These are phyloP conservation scores for Eragrostis curvula DNA, from an alignment of 176 grass and related monocot species.

Conservation along the genomic window DNA sequence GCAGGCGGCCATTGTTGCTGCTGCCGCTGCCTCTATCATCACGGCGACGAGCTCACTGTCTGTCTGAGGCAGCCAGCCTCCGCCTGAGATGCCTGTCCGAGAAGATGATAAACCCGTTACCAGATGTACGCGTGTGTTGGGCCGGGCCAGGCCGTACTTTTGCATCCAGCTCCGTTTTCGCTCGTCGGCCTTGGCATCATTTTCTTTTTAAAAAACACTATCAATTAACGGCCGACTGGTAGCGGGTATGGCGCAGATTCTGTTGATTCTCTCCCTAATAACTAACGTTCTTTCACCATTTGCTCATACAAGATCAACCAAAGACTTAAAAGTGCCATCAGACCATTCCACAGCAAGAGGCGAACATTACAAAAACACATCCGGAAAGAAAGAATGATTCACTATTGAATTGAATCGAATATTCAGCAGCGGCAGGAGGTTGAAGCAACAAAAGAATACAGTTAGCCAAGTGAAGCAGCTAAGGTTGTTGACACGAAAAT, in stretches of 20 bases:
- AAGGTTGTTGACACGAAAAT: slow-evolving; percentile 11
- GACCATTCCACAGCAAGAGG: neutral
- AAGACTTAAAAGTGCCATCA: too few relatives aligned
- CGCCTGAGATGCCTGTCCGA: neutral
- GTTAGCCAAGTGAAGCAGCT: slow-evolving; percentile 46
- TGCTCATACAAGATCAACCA: too few relatives aligned
- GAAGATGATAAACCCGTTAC: slow-evolving; percentile 5
- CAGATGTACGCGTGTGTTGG: neutral
- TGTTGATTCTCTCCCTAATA: too few relatives aligned
- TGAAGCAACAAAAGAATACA: slow-evolving; percentile 60
- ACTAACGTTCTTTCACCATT: too few relatives aligned
- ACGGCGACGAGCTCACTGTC: neutral
- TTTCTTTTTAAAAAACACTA: too few relatives aligned
- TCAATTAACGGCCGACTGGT: too few relatives aligned
- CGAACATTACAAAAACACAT: neutral
- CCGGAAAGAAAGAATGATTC: slow-evolving; percentile 26
- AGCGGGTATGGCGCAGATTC: too few relatives aligned
- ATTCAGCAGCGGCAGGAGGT: neutral
- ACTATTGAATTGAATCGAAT: neutral
- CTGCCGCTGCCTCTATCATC: slow-evolving; percentile 9
- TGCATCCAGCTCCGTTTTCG: neutral
- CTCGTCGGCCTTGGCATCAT: too few relatives aligned
- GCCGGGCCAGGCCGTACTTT: neutral
- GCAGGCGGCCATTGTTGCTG: neutral
- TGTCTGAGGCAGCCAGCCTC: too few relatives aligned